Evolutionary conservation across 2,329 filamentous ascomycete species (phyloP).

Genomic region (Ramularia endophylla): DNA sequence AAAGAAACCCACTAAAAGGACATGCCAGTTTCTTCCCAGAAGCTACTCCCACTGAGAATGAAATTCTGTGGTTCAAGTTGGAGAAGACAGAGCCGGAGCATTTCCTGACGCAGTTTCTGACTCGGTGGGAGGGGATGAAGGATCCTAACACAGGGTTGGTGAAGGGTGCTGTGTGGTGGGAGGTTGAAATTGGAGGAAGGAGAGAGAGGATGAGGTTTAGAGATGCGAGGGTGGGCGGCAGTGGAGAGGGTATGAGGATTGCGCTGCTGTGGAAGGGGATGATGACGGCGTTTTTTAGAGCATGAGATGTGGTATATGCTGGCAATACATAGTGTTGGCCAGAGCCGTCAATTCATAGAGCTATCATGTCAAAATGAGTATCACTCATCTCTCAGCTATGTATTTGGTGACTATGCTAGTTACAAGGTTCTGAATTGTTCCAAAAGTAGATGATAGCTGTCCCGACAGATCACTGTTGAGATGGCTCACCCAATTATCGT

Average conservation of each 20-base stretch:
- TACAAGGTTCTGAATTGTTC: too few relatives aligned
- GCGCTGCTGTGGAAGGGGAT: background rate
- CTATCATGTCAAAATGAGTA: too few relatives aligned
- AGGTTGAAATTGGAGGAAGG: background rate
- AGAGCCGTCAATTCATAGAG: too few relatives aligned
- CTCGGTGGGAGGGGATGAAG: constrained; percentile 6
- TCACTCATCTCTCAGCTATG: too few relatives aligned
- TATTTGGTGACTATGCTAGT: too few relatives aligned
- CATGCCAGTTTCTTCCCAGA: constrained; percentile 6
- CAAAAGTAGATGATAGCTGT: too few relatives aligned
- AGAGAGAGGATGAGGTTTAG: background rate
- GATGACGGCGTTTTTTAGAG: background rate
- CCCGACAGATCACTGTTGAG: too few relatives aligned
- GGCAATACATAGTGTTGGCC: too few relatives aligned
- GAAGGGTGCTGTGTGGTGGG: constrained; percentile 1
- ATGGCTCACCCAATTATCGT: too few relatives aligned
- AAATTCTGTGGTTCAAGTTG: constrained; percentile 3
- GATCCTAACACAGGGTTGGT: background rate
- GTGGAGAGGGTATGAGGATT: background rate
- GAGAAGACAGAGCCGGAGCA: constrained; percentile 2
- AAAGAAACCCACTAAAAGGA: constrained; percentile 9
- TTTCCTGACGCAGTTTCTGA: constrained; percentile 4
- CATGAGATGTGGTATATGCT: too few relatives aligned
- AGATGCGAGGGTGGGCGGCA: background rate
- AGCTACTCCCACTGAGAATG: too few relatives aligned